phyloP scores from a whole-genome alignment of 208 protist genomes.

The Crithidia thermophila region DNA sequence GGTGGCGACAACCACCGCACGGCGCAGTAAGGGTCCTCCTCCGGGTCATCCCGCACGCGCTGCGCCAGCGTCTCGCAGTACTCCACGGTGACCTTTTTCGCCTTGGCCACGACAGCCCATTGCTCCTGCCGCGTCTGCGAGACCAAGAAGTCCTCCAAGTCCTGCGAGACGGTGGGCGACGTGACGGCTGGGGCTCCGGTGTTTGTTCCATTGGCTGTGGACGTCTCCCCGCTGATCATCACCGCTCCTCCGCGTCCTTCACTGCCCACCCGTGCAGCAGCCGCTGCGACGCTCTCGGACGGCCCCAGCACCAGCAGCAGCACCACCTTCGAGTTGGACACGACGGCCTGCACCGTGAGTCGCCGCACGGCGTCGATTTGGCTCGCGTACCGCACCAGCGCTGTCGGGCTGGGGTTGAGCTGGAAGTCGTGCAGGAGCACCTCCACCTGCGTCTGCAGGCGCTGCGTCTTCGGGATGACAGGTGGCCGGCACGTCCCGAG shows the following conservation, averaged over 20 bases:
- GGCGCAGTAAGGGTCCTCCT: constrained; percentile 50
- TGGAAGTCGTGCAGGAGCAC: constrained; percentile 60
- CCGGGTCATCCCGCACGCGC: constrained; percentile 33
- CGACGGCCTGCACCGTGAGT: constrained; percentile 45
- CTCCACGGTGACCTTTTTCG: constrained; percentile 46
- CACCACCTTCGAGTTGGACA: constrained; percentile 62
- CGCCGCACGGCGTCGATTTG: constrained; percentile 34
- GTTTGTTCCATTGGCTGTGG: neutral
- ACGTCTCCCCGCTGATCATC: neutral
- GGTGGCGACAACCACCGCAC: constrained; percentile 35
- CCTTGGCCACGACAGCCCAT: constrained; percentile 47
- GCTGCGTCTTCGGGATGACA: constrained; percentile 23
- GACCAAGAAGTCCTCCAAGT: neutral
- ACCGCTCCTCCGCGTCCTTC: neutral
- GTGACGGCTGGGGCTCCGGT: neutral
- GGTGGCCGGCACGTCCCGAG: constrained; percentile 22
- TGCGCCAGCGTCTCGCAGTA: constrained; percentile 54
- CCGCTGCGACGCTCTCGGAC: constrained; percentile 18
- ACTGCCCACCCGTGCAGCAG: neutral
- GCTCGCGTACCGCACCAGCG: constrained; percentile 50
- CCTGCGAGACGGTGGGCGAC: constrained; percentile 9
- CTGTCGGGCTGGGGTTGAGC: constrained; percentile 43
- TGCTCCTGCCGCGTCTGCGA: constrained; percentile 17
- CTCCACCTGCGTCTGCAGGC: constrained; percentile 12
- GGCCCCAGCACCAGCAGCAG: constrained; percentile 36